Evolutionary conservation across 2,329 filamentous ascomycete species (phyloP), one percentile per base, ranked within the genome.

Genomic region (Nigrospora oryzae): DNA sequence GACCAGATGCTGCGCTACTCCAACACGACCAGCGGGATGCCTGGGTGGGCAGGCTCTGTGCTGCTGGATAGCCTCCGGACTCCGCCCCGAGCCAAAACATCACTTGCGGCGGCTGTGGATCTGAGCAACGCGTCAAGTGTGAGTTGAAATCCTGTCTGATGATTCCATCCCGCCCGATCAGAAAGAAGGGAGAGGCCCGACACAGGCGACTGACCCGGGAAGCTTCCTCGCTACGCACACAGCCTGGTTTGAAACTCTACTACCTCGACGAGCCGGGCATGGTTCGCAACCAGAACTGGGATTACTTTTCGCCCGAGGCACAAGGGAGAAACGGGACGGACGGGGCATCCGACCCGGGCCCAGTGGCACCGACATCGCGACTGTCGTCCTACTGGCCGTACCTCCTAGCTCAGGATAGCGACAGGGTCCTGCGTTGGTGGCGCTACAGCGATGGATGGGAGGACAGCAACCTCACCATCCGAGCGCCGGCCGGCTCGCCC

Each of bases 381-480:
- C 40, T 46, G 11, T 31, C 19, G 4, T 38, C 45, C 7, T 46
- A 46, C 37, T 46, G 45, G 45, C 45, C 45, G 6, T 46, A 31
- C 23, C 7, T 46, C 19, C 30, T 46, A 15, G 34, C 36, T 14
- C 40, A 46, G 33, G 36, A 43, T 14, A 17, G 10, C 16, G 45
- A 36, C 15, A 36, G 40, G 11, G n/a, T 19, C 8, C 36, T 46
- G 31, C 35, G 40, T 4, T 46, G 45, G 45, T 19, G 34, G 7
- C 40, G 45, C 14, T 28, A 28, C 3, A 32, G 31, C 19, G 13
- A 7, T n/a, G 32, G 35, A 11, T 46, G 39, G 39, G 39, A 34
- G 16, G 40, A 50, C 36, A 50, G 47, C 2, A 37, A 47, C 17
- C 48, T 50, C 38, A 37, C 34, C 11, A 40, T 54, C 11, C 43